Conservation (phyloP, 73 alveolate species). For the Blepharisma stoltei region DNA sequence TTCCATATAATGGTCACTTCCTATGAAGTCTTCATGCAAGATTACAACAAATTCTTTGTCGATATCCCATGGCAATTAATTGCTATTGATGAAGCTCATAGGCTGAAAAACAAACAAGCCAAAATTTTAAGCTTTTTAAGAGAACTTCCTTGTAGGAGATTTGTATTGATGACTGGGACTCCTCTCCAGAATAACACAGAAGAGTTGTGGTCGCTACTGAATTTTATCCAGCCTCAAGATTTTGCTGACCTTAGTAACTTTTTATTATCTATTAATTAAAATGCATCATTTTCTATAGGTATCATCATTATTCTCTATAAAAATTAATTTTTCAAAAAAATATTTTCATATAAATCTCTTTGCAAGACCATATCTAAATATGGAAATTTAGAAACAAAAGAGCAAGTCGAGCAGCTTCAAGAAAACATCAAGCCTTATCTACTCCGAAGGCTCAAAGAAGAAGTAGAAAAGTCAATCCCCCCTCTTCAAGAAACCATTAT, state of each 20-base stretch:
- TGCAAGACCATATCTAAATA: too few relatives aligned
- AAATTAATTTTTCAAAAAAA: too few relatives aligned
- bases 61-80: slow-evolving; percentile 87
- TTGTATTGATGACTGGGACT: slow-evolving; percentile 89
- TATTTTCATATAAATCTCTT: neutral
- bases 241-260: slow-evolving; percentile 41
- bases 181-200: slow-evolving; percentile 96
- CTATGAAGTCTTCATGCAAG: slow-evolving; percentile 91
- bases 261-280: too few relatives aligned
- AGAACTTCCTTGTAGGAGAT: slow-evolving; percentile 87
- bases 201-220: slow-evolving; percentile 94
- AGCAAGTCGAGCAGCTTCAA: slow-evolving; percentile 70
- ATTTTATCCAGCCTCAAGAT: slow-evolving; percentile 90
- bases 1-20: slow-evolving; percentile 80
- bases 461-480: slow-evolving; percentile 90
- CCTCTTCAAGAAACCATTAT: slow-evolving; percentile 93
- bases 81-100: slow-evolving; percentile 98
- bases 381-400: slow-evolving; percentile 74
- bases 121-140: slow-evolving; percentile 80
- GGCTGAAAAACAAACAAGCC: slow-evolving; percentile 93
- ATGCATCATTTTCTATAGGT: too few relatives aligned
- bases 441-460: slow-evolving; percentile 96
- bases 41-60: slow-evolving; percentile 66
- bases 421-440: slow-evolving; percentile 84
- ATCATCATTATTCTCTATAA: too few relatives aligned